Evolutionary conservation across 805 yeast genomes (phyloP), one percentile per base, ranked within the genome.

Genomic region (Naumovozyma dairenensis): DNA sequence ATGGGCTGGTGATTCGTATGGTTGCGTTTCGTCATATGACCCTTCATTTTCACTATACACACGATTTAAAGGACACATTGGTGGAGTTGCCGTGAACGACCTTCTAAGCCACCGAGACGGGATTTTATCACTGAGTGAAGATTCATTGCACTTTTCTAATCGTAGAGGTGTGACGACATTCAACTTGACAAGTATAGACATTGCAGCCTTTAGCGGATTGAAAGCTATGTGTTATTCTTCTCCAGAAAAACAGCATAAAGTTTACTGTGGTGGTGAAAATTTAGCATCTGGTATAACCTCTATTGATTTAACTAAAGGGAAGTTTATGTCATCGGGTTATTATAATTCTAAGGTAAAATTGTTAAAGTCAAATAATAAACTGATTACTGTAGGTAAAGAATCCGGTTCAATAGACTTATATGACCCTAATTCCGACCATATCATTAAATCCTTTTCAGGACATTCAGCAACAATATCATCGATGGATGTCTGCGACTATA

Each of bases 1-100:
- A 2, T 89, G 97, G 97, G 67, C 78, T 1, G 94, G 94, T 13
- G 92, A 83, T 22, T 45, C 63, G 1, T 66, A 63, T 25, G 82
- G 87, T 4, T 56, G 65, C 28, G 48, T 67, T 0, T 56, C 64
- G 4, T 61, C 69, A 2, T 66, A 53, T 32, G 77, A 72, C 9
- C 63, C 67, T 8, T 60, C 63, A 8, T 56, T 77, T 31, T 59
- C 62, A 4, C 68, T 77, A 3, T 82, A 80, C 48, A 69, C 79
- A 4, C 60, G 80, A 21, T 73, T 72, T 37, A 55, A 60, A 15
- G 79, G 74, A 0, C 80, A 75, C 33, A 48, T 58, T 17, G 55
- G 57, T 33, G 49, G 57, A 3, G 48, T 62, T 0, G 62, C 75
- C 0, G 71, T 79, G 1, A 51, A 59, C 15, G 77, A 74, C 46